Base-by-base conservation (phyloP, 1,139 yeast genomes). In the Martiniozyma asiatica region DNA sequence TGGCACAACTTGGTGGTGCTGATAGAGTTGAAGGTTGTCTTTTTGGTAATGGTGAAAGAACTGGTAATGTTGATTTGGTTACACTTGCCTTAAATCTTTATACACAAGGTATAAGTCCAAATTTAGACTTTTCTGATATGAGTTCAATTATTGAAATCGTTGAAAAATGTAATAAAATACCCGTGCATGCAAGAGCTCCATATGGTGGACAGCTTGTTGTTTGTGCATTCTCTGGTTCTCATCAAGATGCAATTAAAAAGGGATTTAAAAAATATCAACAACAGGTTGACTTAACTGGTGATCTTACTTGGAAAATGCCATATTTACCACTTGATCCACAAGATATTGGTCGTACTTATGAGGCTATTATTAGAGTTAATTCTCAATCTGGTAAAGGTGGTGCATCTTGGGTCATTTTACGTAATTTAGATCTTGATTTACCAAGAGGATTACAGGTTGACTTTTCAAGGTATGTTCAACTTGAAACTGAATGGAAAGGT, bases 351-450 rank as follows among this genome's bases (percentile, higher is more conserved):
- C 76, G 97, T 60, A 87, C 82, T 35, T 89, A 89, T 59, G 97
- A 89, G 61, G 97, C 97, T 26, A 93, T 89, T 41, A 89, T 89
- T 51, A 74, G 98, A 57, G 97, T 89, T 58, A 89, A 89, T 63
- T 85, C 96, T 8, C 97, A 89, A 63, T 79, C 94, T 17, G 98
- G 98, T 51, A 89, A 89, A 61, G 97, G 97, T 52, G 97, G 97
- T 53, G 94, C 97, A 18, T 94, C 97, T 19, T 89, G 97, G 96
- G 80, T 89, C 42, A 79, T 89, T 49, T 68, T 85, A 48, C 73
- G 93, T 51, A 71, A 80, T 40, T 65, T 89, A 52, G 96, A 87
- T 42, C 68, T 89, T 39, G 97, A 89, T 50, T 68, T 89, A 45
- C 98, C 98, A 39, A 75, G 97, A 56, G 78, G 76, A 33, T 63